Percentiles rank a stretch among this genome's conserved stretches.
phyloP scores from a whole-genome alignment of 208 protist genomes.

The Naegleria fowleri region DNA sequence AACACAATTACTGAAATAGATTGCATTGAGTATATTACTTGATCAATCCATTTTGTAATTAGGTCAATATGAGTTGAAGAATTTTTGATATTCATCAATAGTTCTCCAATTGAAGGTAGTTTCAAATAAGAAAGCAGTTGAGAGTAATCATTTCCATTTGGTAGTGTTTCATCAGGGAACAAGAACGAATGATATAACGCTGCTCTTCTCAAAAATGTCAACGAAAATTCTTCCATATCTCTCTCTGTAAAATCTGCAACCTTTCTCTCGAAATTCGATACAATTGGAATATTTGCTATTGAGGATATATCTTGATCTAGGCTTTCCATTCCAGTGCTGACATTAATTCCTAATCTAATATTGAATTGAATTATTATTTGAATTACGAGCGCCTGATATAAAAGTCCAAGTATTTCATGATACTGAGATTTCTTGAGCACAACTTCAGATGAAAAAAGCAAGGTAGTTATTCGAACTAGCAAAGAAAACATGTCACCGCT shows the following conservation, averaged over 20 bases:
- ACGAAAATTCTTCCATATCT: not conserved
- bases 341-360: not conserved
- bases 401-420: not conserved
- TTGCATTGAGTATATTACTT: not conserved
- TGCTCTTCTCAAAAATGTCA: not conserved
- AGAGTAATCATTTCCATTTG: not conserved
- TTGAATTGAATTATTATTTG: not conserved
- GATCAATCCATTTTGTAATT: not conserved
- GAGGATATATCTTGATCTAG: not conserved
- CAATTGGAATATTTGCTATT: not conserved
- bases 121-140: not conserved
- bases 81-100: not conserved
- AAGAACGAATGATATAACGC: not conserved
- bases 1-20: not conserved
- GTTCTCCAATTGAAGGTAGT: not conserved
- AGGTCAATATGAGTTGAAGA: not conserved
- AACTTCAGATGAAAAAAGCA: not conserved
- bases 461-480: not conserved
- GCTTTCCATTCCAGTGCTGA: not conserved
- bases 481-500: conserved; percentile 2
- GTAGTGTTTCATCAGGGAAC: not conserved
- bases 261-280: not conserved
- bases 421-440: not conserved
- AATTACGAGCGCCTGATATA: not conserved
- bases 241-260: not conserved